Evolutionary conservation across 2,329 filamentous ascomycete species (phyloP).

Genomic region (Neonectria faginata): DNA sequence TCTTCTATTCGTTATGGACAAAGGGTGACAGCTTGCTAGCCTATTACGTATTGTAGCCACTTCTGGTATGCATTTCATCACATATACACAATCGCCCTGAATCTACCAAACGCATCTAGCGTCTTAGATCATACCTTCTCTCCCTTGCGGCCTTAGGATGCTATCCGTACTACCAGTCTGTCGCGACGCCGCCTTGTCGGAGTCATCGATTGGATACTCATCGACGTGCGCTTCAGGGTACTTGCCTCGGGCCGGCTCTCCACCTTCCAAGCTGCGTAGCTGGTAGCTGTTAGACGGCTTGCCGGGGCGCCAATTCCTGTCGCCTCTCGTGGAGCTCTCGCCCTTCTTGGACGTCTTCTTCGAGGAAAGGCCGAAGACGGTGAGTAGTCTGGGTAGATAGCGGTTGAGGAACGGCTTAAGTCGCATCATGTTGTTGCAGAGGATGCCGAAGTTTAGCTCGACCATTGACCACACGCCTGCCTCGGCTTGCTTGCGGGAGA

Average conservation of each 20-base stretch:
- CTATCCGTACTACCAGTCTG: conserved; percentile 24
- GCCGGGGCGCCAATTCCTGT: conserved; percentile 16
- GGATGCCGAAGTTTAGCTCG: conserved; percentile 27
- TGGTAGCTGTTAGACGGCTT: conserved; percentile 18
- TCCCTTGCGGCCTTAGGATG: conserved; percentile 10
- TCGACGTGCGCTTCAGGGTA: background rate
- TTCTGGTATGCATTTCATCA: background rate
- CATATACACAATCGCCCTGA: background rate
- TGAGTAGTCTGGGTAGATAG: conserved; percentile 21
- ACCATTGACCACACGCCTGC: conserved; percentile 27
- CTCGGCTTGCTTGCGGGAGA: conserved; percentile 24
- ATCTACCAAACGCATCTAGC: background rate
- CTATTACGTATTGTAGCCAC: background rate
- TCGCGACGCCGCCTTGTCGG: conserved; percentile 15
- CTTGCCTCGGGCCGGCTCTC: background rate
- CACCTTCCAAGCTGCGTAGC: conserved; percentile 17
- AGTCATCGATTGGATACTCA: background rate
- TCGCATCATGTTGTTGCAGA: conserved; percentile 29
- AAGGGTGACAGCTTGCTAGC: background rate
- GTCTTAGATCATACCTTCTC: background rate
- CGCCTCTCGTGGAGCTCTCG: background rate
- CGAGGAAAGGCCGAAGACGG: conserved; percentile 7
- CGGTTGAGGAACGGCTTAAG: conserved; percentile 23
- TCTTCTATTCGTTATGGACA: background rate
- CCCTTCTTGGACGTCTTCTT: background rate